Percentiles rank a stretch among this genome's conserved stretches.
Evolutionary conservation across 208 protist species (phyloP).

Genomic region (Histomonas meleagridis): DNA sequence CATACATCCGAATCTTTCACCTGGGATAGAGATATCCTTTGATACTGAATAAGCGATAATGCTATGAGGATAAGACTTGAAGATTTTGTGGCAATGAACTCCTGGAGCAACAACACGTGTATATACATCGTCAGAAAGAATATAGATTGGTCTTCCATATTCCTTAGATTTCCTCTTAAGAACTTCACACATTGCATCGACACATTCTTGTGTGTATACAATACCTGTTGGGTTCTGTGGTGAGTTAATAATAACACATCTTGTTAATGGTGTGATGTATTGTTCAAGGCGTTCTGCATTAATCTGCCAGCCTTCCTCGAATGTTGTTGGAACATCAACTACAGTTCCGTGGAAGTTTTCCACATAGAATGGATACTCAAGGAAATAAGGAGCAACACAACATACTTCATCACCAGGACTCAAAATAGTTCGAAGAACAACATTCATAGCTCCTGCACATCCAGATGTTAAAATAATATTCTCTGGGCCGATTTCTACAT

Average conservation of each 20-base stretch:
- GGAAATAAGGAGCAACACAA: background rate
- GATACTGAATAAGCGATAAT: background rate
- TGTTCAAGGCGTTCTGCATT: background rate
- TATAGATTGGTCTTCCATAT: background rate
- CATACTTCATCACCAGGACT: background rate
- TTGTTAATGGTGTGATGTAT: background rate
- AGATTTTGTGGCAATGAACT: background rate
- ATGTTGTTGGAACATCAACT: background rate
- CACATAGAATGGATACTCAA: background rate
- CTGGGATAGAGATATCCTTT: background rate
- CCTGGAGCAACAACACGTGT: background rate
- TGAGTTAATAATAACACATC: background rate
- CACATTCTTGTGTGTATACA: background rate
- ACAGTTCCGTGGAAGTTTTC: background rate
- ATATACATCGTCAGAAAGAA: constrained; percentile 12
- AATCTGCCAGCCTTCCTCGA: background rate
- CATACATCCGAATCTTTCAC: constrained; percentile 7
- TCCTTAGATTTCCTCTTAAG: background rate
- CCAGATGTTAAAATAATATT: background rate
- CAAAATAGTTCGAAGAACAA: background rate
- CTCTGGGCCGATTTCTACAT: background rate
- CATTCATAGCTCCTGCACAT: background rate
- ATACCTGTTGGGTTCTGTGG: background rate
- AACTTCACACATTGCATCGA: background rate
- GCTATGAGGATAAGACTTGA: background rate